phyloP scores from a whole-genome alignment of 371 early-diverging fungal genomes.

The Circinella umbellata region DNA sequence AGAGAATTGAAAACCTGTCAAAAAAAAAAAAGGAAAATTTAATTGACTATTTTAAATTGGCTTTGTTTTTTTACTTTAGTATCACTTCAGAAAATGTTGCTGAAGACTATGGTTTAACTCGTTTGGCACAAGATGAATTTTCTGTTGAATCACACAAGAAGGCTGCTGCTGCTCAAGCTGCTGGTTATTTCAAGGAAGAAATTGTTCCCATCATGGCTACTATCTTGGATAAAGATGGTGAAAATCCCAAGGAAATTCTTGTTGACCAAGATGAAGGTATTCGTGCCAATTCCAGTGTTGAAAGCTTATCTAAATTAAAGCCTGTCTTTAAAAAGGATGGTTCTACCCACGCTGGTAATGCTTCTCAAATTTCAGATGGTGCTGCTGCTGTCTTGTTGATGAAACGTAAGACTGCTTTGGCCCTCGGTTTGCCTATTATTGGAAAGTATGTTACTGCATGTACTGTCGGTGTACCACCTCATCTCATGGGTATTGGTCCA shows the following conservation, averaged over 20 bases:
- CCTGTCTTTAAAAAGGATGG: constrained; percentile 92
- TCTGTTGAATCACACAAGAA: constrained; percentile 80
- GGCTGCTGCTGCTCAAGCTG: constrained; percentile 88
- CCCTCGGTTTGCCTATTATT: constrained; percentile 82
- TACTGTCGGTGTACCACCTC: constrained; percentile 93
- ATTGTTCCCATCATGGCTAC: constrained; percentile 88
- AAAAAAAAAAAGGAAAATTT: neutral
- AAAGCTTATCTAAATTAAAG: constrained; percentile 82
- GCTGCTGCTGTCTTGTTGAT: constrained; percentile 97
- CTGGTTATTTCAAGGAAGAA: constrained; percentile 90
- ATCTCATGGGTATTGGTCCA: constrained; percentile 96
- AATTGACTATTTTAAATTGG: neutral
- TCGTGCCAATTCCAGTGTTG: constrained; percentile 79
- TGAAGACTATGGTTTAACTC: constrained; percentile 77
- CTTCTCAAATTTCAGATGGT: constrained; percentile 98
- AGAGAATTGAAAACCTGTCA: neutral
- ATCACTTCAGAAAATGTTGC: constrained; percentile 98
- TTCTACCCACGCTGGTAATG: constrained; percentile 95
- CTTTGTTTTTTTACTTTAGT: constrained; percentile 26
- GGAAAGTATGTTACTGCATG: constrained; percentile 91
- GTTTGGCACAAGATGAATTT: constrained; percentile 89
- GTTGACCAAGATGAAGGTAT: constrained; percentile 93
- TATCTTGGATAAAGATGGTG: constrained; percentile 72
- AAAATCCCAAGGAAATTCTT: constrained; percentile 67
- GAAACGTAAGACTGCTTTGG: constrained; percentile 90